phyloP scores from a whole-genome alignment of 2,329 filamentous ascomycete genomes.

The Myrmaecium sp. region DNA sequence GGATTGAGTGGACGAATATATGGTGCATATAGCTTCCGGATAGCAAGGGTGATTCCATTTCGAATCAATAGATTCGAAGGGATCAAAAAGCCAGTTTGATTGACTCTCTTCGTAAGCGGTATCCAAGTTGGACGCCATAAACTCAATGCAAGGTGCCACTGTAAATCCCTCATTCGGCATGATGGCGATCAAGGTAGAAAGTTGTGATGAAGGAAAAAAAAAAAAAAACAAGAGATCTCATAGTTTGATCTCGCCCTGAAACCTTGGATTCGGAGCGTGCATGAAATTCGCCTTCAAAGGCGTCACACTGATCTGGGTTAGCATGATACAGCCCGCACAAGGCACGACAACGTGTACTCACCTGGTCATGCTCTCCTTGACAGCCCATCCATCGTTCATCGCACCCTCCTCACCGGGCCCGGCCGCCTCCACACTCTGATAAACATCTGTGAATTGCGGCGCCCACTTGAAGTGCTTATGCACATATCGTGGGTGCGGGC shows the following conservation, averaged over 20 bases:
- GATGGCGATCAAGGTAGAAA: too few species aligned
- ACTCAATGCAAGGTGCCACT: too few species aligned
- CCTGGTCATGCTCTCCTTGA: conserved; percentile 78
- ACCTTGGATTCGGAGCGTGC: conserved; percentile 46
- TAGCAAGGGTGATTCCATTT: too few species aligned
- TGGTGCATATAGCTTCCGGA: too few species aligned
- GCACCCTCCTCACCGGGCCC: conserved; percentile 53
- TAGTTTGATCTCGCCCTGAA: conserved; percentile 61
- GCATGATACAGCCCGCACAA: conserved; percentile 5
- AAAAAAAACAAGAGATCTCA: too few species aligned
- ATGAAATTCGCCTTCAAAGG: conserved; percentile 87
- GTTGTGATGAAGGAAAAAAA: too few species aligned
- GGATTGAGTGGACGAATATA: too few species aligned
- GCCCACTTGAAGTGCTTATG: conserved; percentile 95
- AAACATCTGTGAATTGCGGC: conserved; percentile 72
- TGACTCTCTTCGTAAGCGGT: too few species aligned
- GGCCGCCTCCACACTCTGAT: conserved; percentile 64
- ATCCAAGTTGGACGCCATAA: too few species aligned
- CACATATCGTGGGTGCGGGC: conserved; percentile 34
- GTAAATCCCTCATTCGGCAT: too few species aligned
- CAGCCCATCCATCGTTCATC: conserved; percentile 83
- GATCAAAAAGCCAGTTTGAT: too few species aligned
- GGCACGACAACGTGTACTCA: conserved; percentile 23
- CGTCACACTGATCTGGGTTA: conserved; percentile 48
- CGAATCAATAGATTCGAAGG: too few species aligned